Evolutionary conservation across 352 stramenopile genomes (phyloP).

Genomic region (Phytophthora palmivora): DNA sequence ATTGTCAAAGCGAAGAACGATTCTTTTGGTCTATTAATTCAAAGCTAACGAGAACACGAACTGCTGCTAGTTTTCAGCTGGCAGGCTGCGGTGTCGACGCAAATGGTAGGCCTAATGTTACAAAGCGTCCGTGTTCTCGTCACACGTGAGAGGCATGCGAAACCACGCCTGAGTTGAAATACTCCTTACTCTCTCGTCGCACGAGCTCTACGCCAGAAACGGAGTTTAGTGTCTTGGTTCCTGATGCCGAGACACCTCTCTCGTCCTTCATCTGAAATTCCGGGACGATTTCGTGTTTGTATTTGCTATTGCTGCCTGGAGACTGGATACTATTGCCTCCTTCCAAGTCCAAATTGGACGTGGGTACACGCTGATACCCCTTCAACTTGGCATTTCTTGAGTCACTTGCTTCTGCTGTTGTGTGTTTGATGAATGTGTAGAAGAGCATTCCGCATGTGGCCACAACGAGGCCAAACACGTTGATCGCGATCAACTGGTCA

Average conservation of each 20-base stretch:
- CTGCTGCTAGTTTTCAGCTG: conserved; percentile 30
- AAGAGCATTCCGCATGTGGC: conserved; percentile 78
- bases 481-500: conserved; percentile 67
- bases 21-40: conserved; percentile 44
- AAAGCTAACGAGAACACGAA: conserved; percentile 31
- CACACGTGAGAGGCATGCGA: conserved; percentile 41
- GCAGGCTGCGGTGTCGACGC: conserved; percentile 16
- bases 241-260: conserved; percentile 25
- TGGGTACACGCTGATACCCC: conserved; percentile 49
- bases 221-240: conserved; percentile 31
- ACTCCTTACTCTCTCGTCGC: conserved; percentile 72
- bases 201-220: conserved; percentile 48
- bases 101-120: conserved; percentile 41
- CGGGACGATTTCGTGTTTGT: conserved; percentile 20
- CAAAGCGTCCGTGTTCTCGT: conserved; percentile 36
- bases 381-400: conserved; percentile 16
- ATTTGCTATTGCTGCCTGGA: conserved; percentile 14
- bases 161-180: conserved; percentile 31
- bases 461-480: conserved; percentile 72
- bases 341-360: conserved; percentile 33
- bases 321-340: conserved; percentile 20
- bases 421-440: conserved; percentile 82
- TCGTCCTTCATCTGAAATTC: conserved; percentile 49
- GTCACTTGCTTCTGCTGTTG: conserved; percentile 32
- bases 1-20: background rate